phyloP scores from a whole-genome alignment of 2,329 filamentous ascomycete species.

The Colletotrichum cereale region DNA sequence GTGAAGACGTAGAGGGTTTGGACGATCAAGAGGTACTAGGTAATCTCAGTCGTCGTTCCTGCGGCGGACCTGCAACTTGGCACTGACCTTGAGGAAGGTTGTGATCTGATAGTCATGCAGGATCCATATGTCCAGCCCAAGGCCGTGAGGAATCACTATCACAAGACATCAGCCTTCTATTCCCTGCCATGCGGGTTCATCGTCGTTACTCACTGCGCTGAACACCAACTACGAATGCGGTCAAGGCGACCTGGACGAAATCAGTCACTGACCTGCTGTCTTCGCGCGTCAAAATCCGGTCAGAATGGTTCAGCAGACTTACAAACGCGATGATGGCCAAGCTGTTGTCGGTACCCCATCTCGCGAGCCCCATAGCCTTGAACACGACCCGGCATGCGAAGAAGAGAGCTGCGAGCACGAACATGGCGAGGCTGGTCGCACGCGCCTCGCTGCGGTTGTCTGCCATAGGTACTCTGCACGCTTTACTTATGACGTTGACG shows the following conservation, averaged over 20 bases:
- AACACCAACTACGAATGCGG: conserved; percentile 9
- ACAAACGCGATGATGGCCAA: conserved; percentile 12
- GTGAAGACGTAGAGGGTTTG: conserved; percentile 52
- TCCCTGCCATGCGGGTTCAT: no score
- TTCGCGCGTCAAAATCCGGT: no score
- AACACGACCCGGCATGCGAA: conserved; percentile 7
- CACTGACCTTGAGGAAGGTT: conserved; percentile 9
- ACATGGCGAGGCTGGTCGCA: conserved; percentile 26
- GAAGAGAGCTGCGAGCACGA: conserved; percentile 10
- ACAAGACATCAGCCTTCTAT: background rate
- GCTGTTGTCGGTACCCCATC: conserved; percentile 16
- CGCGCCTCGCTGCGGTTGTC: conserved; percentile 17
- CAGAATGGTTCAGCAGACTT: background rate
- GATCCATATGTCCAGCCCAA: conserved; percentile 66
- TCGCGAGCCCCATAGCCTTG: conserved; percentile 15
- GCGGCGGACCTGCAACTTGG: conserved; percentile 56
- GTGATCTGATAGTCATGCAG: conserved; percentile 20
- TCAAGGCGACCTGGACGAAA: background rate
- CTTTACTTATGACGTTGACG: conserved; percentile 22
- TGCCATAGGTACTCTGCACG: conserved; percentile 15
- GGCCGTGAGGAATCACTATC: conserved; percentile 50
- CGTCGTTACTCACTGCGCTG: background rate
- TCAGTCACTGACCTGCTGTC: background rate
- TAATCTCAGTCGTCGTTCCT: conserved; percentile 43
- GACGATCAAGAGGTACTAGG: conserved; percentile 50